A percentile compares a stretch with the other conserved stretches of the same genome.
Evolutionary conservation across 805 yeast genomes (phyloP).

Genomic region (Metschnikowia rubicola): DNA sequence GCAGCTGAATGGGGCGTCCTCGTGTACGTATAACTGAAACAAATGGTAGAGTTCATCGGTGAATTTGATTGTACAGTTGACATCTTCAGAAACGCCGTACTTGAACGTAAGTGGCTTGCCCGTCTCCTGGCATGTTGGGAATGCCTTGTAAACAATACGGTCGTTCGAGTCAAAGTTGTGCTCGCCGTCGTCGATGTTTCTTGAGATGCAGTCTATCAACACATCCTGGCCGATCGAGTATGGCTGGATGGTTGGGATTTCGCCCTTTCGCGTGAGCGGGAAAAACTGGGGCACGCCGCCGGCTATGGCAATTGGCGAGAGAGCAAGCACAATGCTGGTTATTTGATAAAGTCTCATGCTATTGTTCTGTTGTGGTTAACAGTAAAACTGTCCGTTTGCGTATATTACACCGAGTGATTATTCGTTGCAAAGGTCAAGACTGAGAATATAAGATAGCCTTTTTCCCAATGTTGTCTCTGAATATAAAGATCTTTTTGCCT

Average conservation of each 20-base stretch:
- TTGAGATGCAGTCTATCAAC: constrained; percentile 55
- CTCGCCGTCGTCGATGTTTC: constrained; percentile 74
- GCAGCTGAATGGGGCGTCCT: constrained; percentile 74
- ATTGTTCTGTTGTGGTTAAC: not conserved
- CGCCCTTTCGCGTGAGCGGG: constrained; percentile 37
- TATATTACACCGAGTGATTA: no score
- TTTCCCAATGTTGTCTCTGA: no score
- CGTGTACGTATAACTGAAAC: constrained; percentile 72
- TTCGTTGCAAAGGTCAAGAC: no score
- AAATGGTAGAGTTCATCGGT: constrained; percentile 63
- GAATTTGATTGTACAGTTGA: constrained; percentile 59
- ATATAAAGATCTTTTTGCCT: no score
- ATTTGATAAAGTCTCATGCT: not conserved
- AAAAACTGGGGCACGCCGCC: constrained; percentile 24
- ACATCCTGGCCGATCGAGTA: constrained; percentile 41
- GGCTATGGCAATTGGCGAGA: constrained; percentile 4
- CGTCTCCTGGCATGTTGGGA: constrained; percentile 65
- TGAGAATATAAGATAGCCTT: no score
- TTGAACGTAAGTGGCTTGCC: constrained; percentile 53
- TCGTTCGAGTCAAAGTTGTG: constrained; percentile 66
- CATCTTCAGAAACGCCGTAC: constrained; percentile 49
- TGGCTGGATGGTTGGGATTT: constrained; percentile 37
- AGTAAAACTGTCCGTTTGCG: not conserved
- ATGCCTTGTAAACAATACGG: constrained; percentile 52
- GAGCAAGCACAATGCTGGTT: not conserved